These are phyloP conservation scores for Martensiomyces pterosporus DNA, from an alignment of 192 early-diverging fungal species.

Conservation along the genomic window DNA sequence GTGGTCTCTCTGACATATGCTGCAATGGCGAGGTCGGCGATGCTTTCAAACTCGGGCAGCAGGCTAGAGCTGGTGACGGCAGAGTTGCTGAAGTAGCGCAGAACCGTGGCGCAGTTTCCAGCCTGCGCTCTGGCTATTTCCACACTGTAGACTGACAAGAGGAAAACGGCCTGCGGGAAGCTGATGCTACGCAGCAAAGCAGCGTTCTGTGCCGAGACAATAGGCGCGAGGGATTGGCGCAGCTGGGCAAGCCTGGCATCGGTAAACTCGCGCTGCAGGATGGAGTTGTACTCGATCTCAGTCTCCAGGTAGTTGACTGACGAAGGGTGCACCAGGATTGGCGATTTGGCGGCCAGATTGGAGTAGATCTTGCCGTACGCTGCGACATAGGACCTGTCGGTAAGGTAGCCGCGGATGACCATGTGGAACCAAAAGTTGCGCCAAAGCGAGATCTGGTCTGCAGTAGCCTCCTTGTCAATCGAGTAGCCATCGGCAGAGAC, in stretches of 20 bases:
- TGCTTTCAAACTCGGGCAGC: conserved; percentile 69
- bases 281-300: conserved; percentile 83
- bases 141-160: conserved; percentile 78
- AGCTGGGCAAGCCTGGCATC: conserved; percentile 39
- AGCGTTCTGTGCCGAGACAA: conserved; percentile 56
- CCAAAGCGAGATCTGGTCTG: conserved; percentile 67
- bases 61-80: conserved; percentile 74
- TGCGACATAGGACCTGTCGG: conserved; percentile 67
- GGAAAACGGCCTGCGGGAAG: conserved; percentile 72
- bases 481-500: conserved; percentile 58
- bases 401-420: conserved; percentile 71
- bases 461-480: conserved; percentile 52
- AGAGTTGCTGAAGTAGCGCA: conserved; percentile 83
- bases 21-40: conserved; percentile 59
- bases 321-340: conserved; percentile 70
- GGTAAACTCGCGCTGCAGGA: conserved; percentile 57
- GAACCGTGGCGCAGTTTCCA: conserved; percentile 66
- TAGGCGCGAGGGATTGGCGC: conserved; percentile 40
- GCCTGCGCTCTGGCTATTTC: conserved; percentile 72
- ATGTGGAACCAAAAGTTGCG: conserved; percentile 91
- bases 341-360: conserved; percentile 78
- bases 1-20: conserved; percentile 42
- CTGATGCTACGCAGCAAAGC: conserved; percentile 60
- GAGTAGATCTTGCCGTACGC: conserved; percentile 70
- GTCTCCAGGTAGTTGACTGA: conserved; percentile 76